phyloP scores from a whole-genome alignment of 2,329 filamentous ascomycete species.

The Cryphonectria naterciae region DNA sequence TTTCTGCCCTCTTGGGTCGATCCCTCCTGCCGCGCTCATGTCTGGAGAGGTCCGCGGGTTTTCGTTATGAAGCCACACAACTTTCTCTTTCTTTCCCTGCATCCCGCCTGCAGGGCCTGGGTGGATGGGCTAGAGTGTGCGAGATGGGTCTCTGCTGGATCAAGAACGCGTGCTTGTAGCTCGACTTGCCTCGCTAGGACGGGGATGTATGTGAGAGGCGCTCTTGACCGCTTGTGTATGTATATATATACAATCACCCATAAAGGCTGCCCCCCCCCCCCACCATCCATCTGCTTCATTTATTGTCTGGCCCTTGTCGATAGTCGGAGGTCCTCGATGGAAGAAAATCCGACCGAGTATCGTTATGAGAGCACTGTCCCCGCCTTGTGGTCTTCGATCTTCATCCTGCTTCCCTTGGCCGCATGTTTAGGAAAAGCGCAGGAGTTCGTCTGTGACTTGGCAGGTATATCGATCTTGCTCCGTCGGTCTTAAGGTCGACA shows the following conservation, averaged over 20 bases:
- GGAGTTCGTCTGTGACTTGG: not conserved
- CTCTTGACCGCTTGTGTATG: slow-evolving; percentile 1
- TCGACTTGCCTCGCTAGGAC: slow-evolving; percentile 10
- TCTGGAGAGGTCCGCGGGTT: slow-evolving; percentile 6
- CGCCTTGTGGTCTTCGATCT: not conserved
- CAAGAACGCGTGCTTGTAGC: slow-evolving; percentile 15
- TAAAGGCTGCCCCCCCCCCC: slow-evolving; percentile 22
- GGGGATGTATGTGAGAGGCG: slow-evolving; percentile 1
- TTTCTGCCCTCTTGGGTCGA: slow-evolving; percentile 3
- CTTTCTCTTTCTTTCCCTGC: slow-evolving; percentile 1
- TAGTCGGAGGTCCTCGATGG: slow-evolving; percentile 6
- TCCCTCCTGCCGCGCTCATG: slow-evolving; percentile 1
- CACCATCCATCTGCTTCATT: slow-evolving; percentile 5
- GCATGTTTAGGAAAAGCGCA: not conserved
- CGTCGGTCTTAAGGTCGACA: not conserved
- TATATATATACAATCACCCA: slow-evolving; percentile 6
- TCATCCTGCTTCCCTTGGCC: not conserved
- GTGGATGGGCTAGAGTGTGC: not conserved
- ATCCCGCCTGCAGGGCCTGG: slow-evolving; percentile 15
- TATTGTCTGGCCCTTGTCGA: slow-evolving; percentile 1
- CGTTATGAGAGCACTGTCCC: slow-evolving; percentile 8
- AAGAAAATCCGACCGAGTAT: slow-evolving; percentile 11
- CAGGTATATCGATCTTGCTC: not conserved
- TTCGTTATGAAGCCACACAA: not conserved
- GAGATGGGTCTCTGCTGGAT: slow-evolving; percentile 11